These are phyloP conservation scores for Wickerhamiella bombiphila DNA, from an alignment of 805 yeast genomes.

Conservation along the genomic window DNA sequence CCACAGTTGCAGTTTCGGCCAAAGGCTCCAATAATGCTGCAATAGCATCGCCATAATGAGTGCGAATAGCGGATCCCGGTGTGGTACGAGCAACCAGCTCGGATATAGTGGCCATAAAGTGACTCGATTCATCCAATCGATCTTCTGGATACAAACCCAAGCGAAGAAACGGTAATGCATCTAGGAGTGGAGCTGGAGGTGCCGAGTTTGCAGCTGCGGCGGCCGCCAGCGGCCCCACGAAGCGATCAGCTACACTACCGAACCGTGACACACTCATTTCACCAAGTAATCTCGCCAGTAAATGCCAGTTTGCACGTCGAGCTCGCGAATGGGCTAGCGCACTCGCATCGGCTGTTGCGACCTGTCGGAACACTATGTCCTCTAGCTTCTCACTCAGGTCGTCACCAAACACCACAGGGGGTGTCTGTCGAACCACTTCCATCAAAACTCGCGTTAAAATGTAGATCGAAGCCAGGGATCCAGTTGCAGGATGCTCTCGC, in stretches of 20 bases:
- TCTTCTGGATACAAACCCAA: slow-evolving; percentile 78
- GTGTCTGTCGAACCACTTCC: slow-evolving; percentile 81
- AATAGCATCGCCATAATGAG: slow-evolving; percentile 77
- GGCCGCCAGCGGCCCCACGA: slow-evolving; percentile 83
- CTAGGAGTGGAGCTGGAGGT: slow-evolving; percentile 54
- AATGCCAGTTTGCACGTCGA: slow-evolving; percentile 84
- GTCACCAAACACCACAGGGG: slow-evolving; percentile 56
- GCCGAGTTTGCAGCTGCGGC: no score
- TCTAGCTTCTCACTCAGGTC: slow-evolving; percentile 74
- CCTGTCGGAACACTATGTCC: slow-evolving; percentile 83
- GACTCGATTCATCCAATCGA: slow-evolving; percentile 83
- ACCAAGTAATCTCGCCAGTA: slow-evolving; percentile 78
- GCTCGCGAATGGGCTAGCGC: slow-evolving; percentile 52
- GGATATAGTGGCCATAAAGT: slow-evolving; percentile 69
- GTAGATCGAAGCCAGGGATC: slow-evolving; percentile 73
- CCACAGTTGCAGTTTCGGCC: slow-evolving; percentile 80
- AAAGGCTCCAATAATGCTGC: slow-evolving; percentile 62
- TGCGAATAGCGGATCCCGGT: slow-evolving; percentile 43
- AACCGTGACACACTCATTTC: slow-evolving; percentile 78
- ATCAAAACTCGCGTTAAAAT: slow-evolving; percentile 82
- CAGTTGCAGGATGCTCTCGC: slow-evolving; percentile 52
- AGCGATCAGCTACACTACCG: slow-evolving; percentile 78
- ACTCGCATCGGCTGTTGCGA: slow-evolving; percentile 73
- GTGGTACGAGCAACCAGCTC: slow-evolving; percentile 57
- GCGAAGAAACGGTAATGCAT: slow-evolving; percentile 80